These are phyloP conservation scores for Kodamaea restingae DNA, from an alignment of 805 yeast species.

Conservation along the genomic window DNA sequence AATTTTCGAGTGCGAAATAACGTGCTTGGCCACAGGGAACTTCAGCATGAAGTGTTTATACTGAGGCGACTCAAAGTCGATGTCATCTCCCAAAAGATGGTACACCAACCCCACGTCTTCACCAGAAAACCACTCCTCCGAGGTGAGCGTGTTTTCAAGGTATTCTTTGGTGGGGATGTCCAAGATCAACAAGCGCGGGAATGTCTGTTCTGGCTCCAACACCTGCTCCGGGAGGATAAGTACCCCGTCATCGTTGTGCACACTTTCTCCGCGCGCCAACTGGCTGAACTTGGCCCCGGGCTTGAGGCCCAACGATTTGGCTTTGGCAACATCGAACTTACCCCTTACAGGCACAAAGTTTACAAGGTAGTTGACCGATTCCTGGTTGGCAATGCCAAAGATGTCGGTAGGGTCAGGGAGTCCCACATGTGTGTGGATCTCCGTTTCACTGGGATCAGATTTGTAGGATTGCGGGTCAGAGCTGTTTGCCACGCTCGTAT, in stretches of 20 bases:
- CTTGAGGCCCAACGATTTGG: conserved; percentile 65
- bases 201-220: conserved; percentile 54
- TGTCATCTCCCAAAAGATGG: conserved; percentile 67
- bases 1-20: conserved; percentile 67
- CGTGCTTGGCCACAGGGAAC: conserved; percentile 56
- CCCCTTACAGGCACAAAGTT: conserved; percentile 70
- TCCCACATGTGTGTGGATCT: conserved; percentile 35
- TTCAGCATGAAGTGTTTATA: conserved; percentile 49
- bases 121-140: conserved; percentile 32
- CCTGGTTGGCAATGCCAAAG: conserved; percentile 29
- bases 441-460: conserved; percentile 34
- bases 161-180: conserved; percentile 65
- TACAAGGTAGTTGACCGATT: conserved; percentile 65
- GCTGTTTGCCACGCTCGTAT: conserved; percentile 37
- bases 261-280: conserved; percentile 56
- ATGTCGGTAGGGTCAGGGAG: conserved; percentile 23
- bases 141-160: conserved; percentile 24
- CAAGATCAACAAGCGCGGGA: conserved; percentile 59
- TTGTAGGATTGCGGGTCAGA: conserved; percentile 36
- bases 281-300: conserved; percentile 56
- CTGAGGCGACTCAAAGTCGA: conserved; percentile 41
- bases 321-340: conserved; percentile 62
- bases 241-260: conserved; percentile 57
- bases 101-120: conserved; percentile 55
- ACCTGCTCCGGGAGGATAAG: conserved; percentile 67